Conservation (phyloP, 2,329 filamentous ascomycete genomes). For the Cryphonectria parasitica region DNA sequence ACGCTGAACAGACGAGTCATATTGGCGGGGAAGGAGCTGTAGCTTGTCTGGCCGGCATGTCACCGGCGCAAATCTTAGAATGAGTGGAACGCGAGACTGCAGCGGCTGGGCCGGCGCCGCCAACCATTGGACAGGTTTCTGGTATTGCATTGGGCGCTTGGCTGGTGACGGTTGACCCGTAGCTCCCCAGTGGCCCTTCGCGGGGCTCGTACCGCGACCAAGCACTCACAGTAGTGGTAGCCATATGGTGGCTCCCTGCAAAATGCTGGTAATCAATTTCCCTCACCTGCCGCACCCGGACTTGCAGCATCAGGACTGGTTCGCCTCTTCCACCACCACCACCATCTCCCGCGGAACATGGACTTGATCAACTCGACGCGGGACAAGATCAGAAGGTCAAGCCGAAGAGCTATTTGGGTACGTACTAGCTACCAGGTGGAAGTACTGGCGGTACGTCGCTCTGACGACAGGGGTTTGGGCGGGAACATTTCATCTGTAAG, state of each 20-base stretch:
- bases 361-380: neutral
- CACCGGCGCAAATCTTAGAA: neutral
- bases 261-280: conserved; percentile 4
- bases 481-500: conserved; percentile 28
- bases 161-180: neutral
- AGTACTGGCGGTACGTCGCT: neutral
- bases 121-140: neutral
- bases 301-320: neutral
- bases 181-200: neutral
- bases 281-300: conserved; percentile 9
- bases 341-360: neutral
- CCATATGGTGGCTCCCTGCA: conserved; percentile 1
- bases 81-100: neutral
- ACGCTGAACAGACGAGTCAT: conserved; percentile 2
- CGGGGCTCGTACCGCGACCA: neutral
- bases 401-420: neutral
- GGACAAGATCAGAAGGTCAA: neutral
- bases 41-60: neutral
- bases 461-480: conserved; percentile 23
- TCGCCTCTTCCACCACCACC: neutral
- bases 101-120: conserved; percentile 4
- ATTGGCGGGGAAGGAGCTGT: neutral
- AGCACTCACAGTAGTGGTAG: neutral
- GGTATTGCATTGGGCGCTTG: neutral
- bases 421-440: neutral